Percentiles rank a stretch among this genome's conserved stretches.
Evolutionary conservation across 805 yeast genomes (phyloP).

Genomic region (Schwanniomyces vanrijiae): DNA sequence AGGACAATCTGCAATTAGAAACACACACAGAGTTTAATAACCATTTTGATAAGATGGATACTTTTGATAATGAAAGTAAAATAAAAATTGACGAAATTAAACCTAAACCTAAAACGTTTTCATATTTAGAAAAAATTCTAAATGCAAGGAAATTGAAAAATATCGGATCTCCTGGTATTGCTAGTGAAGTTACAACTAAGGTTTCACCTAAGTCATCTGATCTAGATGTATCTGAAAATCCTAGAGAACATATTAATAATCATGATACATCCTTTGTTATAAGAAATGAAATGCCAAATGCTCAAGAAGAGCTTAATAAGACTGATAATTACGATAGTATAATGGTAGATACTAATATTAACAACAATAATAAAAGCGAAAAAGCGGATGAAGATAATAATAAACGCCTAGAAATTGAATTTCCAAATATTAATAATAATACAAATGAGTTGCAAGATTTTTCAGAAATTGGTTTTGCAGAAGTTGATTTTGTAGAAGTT

Average conservation of each 20-base stretch:
- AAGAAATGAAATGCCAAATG: not conserved
- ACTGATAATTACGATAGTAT: not conserved
- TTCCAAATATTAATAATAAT: too few relatives aligned
- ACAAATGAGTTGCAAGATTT: not conserved
- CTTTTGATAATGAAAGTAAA: too few relatives aligned
- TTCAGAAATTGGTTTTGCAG: not conserved
- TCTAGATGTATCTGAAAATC: not conserved
- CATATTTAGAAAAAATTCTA: conserved; percentile 33
- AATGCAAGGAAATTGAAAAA: conserved; percentile 11
- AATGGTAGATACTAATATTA: not conserved
- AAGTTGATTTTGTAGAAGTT: not conserved
- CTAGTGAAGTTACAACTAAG: not conserved
- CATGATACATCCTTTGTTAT: not conserved
- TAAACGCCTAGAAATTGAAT: not conserved
- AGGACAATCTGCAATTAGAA: not conserved
- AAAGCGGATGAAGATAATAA: not conserved
- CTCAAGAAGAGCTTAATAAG: not conserved
- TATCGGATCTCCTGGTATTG: not conserved
- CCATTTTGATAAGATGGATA: too few relatives aligned
- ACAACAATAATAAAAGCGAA: not conserved
- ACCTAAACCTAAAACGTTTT: conserved; percentile 8
- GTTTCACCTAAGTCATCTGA: not conserved
- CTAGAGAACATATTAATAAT: not conserved
- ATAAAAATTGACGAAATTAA: not conserved
- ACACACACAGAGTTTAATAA: not conserved